Percentiles rank a stretch among this genome's conserved stretches.
Conservation (phyloP, 2,329 filamentous ascomycete genomes). For the Drechslerella coelobrocha region DNA sequence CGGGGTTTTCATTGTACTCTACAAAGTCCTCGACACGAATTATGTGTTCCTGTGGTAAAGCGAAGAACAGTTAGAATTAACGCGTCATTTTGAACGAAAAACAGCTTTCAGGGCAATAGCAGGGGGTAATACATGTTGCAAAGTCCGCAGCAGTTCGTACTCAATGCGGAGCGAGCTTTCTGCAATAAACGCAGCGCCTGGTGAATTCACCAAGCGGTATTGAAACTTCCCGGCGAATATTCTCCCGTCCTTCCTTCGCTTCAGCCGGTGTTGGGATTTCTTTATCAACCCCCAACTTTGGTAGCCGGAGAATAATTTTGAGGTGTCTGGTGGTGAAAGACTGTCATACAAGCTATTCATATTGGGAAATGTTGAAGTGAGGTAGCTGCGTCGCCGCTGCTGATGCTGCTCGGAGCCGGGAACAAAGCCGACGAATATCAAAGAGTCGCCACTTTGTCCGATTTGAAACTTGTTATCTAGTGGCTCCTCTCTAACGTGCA, state of each 20-base stretch:
- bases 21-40: slow-evolving; percentile 4
- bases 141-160: not conserved
- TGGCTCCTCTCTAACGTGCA: not conserved
- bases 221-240: slow-evolving; percentile 9
- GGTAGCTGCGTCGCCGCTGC: slow-evolving; percentile 1
- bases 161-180: not conserved
- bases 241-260: not conserved
- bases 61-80: not conserved
- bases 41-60: not conserved
- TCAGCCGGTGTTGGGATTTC: slow-evolving; percentile 3
- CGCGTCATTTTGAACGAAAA: too few relatives aligned
- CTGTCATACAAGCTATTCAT: not conserved
- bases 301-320: not conserved
- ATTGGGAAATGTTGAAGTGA: not conserved
- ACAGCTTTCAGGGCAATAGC: not conserved
- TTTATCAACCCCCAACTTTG: not conserved
- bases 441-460: not conserved
- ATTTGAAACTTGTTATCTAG: slow-evolving; percentile 7
- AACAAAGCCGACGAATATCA: slow-evolving; percentile 1
- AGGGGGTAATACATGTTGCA: slow-evolving; percentile 4
- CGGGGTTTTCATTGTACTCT: not conserved
- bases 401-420: slow-evolving; percentile 10
- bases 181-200: too few relatives aligned
- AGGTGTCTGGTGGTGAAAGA: slow-evolving; percentile 2
- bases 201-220: too few relatives aligned